Evolutionary conservation across 805 yeast species (phyloP).

Genomic region (Wickerhamomyces kurtzmanii): DNA sequence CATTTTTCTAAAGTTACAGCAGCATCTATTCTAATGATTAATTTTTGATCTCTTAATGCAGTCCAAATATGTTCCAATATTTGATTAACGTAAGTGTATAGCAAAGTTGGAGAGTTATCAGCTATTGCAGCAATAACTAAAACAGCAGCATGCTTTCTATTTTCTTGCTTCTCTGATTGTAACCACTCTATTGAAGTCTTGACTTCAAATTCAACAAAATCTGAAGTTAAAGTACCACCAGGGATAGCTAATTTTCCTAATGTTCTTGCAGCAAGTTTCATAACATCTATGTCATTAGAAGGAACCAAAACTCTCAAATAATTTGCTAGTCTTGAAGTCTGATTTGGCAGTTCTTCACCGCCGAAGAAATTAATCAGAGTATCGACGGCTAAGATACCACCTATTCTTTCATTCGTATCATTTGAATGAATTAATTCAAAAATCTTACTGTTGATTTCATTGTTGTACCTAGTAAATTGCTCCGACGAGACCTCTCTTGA

Average conservation of each 20-base stretch:
- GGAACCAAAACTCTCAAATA: constrained; percentile 74
- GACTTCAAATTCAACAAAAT: constrained; percentile 88
- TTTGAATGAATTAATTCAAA: constrained; percentile 76
- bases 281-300: constrained; percentile 73
- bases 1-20: constrained; percentile 75
- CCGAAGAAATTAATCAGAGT: constrained; percentile 79
- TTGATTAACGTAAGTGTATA: constrained; percentile 69
- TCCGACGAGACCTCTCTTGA: constrained; percentile 79
- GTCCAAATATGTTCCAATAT: constrained; percentile 81
- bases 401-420: constrained; percentile 64
- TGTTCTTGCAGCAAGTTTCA: constrained; percentile 80
- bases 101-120: constrained; percentile 73
- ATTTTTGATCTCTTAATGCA: constrained; percentile 73
- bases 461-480: constrained; percentile 71
- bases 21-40: constrained; percentile 70
- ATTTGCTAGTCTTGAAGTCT: constrained; percentile 85
- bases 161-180: constrained; percentile 78
- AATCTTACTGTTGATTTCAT: constrained; percentile 77
- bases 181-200: constrained; percentile 87
- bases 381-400: constrained; percentile 88
- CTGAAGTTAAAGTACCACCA: constrained; percentile 84
- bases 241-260: constrained; percentile 85
- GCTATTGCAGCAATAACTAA: constrained; percentile 78
- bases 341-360: constrained; percentile 79
- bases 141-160: constrained; percentile 85